These are phyloP conservation scores for Albizia julibrissin DNA, from an alignment of 306 rosid genomes.

Conservation along the genomic window DNA sequence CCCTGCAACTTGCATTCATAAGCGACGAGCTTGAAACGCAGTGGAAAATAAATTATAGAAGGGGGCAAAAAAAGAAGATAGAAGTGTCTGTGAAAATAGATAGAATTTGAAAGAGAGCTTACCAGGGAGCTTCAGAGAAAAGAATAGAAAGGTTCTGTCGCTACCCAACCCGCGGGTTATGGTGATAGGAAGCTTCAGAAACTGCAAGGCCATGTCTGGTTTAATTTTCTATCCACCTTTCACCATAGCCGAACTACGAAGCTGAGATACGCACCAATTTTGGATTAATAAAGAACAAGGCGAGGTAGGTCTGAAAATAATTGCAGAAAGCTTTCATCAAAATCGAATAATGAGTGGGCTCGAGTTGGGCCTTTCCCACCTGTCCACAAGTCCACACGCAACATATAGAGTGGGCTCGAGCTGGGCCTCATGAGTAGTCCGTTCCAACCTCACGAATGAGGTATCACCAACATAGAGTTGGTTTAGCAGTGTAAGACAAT, in stretches of 20 bases:
- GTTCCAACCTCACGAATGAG: too few relatives aligned
- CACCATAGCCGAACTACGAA: background rate
- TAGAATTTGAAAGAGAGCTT: conserved; percentile 6
- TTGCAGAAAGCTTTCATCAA: background rate
- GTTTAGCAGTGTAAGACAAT: too few relatives aligned
- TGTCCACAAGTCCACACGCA: background rate
- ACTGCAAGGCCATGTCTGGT: conserved; percentile 50
- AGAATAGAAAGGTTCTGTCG: conserved; percentile 33
- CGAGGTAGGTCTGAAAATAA: background rate
- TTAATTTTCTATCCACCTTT: background rate
- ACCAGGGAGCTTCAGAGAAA: conserved; percentile 38
- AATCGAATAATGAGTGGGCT: background rate
- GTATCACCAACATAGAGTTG: too few relatives aligned
- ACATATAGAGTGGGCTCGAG: too few relatives aligned
- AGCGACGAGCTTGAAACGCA: background rate
- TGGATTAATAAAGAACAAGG: background rate
- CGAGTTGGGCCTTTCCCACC: background rate
- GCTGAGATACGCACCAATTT: background rate
- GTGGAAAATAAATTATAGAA: background rate
- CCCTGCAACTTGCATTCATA: background rate
- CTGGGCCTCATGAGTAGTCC: too few relatives aligned
- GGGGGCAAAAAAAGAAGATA: background rate
- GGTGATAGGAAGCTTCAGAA: conserved; percentile 45
- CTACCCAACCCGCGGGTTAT: conserved; percentile 40
- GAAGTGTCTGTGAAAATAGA: background rate